Percentiles rank a stretch among this genome's conserved stretches.
Evolutionary conservation across 345 rosid genomes (phyloP).

Genomic region (Angophora floribunda): DNA sequence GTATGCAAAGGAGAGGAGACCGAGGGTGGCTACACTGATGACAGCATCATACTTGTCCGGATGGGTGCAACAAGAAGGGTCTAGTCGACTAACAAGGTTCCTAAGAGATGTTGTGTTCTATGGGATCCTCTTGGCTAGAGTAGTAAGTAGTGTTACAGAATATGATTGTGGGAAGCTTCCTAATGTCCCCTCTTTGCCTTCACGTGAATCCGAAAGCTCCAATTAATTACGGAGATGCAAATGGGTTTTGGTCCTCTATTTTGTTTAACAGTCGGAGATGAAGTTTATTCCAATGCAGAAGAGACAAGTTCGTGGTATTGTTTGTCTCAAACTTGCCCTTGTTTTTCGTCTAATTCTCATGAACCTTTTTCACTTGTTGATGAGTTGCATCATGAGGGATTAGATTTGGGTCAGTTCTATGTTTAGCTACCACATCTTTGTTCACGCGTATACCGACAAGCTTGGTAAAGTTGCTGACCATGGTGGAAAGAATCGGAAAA

Average conservation of each 20-base stretch:
- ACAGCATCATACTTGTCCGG: neutral
- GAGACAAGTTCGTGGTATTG: neutral
- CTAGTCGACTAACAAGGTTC: neutral
- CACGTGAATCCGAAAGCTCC: neutral
- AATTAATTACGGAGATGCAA: neutral
- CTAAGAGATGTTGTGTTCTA: neutral
- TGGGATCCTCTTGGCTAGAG: neutral
- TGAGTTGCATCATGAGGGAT: neutral
- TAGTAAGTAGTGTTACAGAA: neutral
- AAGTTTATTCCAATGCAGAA: neutral
- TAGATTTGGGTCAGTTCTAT: neutral
- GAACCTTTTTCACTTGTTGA: no score
- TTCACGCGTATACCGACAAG: no score
- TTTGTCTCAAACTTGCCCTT: neutral
- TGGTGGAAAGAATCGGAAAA: no score
- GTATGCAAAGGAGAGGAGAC: constrained; percentile 7
- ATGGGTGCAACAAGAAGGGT: neutral
- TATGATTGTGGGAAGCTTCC: neutral
- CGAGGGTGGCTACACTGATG: neutral
- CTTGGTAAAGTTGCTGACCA: no score
- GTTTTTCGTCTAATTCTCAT: neutral
- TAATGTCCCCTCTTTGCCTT: neutral
- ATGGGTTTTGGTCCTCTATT: neutral
- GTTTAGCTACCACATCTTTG: no score
- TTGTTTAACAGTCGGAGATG: neutral